Evolutionary conservation across 345 rosid genomes (phyloP).

Genomic region (Hevea brasiliensis): DNA sequence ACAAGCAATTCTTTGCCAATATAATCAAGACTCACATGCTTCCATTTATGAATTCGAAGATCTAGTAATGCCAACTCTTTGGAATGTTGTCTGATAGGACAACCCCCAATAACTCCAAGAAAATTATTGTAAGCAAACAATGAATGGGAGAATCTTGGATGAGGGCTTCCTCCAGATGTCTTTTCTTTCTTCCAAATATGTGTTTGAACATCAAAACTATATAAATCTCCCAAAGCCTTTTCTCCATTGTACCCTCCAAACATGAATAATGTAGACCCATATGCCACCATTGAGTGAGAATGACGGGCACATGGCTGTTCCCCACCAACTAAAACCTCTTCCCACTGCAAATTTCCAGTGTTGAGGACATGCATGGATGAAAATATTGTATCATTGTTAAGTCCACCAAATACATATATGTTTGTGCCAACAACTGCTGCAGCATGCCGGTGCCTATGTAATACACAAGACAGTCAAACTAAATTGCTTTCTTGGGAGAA

Average conservation of each 20-base stretch:
- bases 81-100: slow-evolving; percentile 70
- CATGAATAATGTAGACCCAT: slow-evolving; percentile 56
- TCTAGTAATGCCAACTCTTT: slow-evolving; percentile 76
- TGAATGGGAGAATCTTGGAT: slow-evolving; percentile 85
- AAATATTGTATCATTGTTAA: slow-evolving; percentile 48
- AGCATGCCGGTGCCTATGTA: slow-evolving; percentile 83
- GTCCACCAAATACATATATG: slow-evolving; percentile 78
- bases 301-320: slow-evolving; percentile 79
- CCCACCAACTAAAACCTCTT: slow-evolving; percentile 53
- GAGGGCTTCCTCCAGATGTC: slow-evolving; percentile 65
- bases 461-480: slow-evolving; percentile 1
- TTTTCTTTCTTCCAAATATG: slow-evolving; percentile 67
- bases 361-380: slow-evolving; percentile 62
- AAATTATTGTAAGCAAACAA: slow-evolving; percentile 66
- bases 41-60: slow-evolving; percentile 55
- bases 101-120: slow-evolving; percentile 89
- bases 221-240: slow-evolving; percentile 69
- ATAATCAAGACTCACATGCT: slow-evolving; percentile 56
- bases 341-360: slow-evolving; percentile 57
- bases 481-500: background rate
- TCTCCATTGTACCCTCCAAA: slow-evolving; percentile 85
- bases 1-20: slow-evolving; percentile 68
- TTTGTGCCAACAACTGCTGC: slow-evolving; percentile 69
- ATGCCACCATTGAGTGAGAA: slow-evolving; percentile 84
- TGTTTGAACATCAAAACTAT: slow-evolving; percentile 64